Conservation (phyloP, 176 grass and related monocot species). For the Oryza punctata region DNA sequence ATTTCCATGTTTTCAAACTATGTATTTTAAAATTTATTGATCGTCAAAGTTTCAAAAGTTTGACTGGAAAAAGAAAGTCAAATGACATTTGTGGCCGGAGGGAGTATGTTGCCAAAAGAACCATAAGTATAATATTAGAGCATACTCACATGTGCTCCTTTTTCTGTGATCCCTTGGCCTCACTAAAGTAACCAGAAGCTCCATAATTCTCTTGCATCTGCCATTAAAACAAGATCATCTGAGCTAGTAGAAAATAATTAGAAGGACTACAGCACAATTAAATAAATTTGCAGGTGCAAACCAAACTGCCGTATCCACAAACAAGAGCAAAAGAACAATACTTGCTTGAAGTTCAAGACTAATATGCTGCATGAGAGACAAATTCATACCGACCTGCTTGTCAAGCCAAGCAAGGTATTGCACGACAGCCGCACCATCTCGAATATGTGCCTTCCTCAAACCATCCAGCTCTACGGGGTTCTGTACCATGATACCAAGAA, state of each 20-base stretch:
- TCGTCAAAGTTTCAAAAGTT: too few species aligned
- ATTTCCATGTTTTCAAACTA: too few species aligned
- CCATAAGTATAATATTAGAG: constrained; percentile 3
- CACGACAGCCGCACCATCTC: constrained; percentile 92
- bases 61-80: too few species aligned
- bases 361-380: constrained; percentile 4
- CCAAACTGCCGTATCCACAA: not conserved
- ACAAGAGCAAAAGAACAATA: not conserved
- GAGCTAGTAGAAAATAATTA: not conserved
- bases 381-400: constrained; percentile 61
- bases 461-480: constrained; percentile 81
- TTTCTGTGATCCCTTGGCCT: constrained; percentile 61
- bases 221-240: not conserved
- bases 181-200: constrained; percentile 96
- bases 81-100: too few species aligned
- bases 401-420: constrained; percentile 94
- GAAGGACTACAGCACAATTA: constrained; percentile 1
- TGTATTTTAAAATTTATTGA: too few species aligned
- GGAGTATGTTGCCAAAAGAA: constrained; percentile 24
- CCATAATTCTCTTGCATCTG: constrained; percentile 51
- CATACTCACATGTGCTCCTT: constrained; percentile 69
- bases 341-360: not conserved
- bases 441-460: constrained; percentile 88
- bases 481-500: constrained; percentile 48
- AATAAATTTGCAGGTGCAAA: constrained; percentile 15